These are phyloP conservation scores for Sporobolomyces roseus DNA, from an alignment of 768 basidiomycete genomes.

Conservation along the genomic window DNA sequence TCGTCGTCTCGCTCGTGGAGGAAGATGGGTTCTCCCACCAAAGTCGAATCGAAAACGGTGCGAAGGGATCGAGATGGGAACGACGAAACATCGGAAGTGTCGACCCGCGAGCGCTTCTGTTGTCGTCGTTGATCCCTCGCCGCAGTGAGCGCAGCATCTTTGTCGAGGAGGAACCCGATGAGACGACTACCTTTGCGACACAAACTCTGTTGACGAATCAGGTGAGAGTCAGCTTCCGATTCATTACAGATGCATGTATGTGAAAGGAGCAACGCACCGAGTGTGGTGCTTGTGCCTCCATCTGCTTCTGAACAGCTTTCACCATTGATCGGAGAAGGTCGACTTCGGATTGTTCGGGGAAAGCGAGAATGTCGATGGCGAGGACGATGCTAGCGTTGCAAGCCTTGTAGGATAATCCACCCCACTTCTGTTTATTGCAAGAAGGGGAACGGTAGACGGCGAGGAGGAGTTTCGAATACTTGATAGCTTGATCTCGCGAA, in stretches of 20 bases:
- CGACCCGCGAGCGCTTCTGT: conserved; percentile 10
- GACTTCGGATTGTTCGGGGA: conserved; percentile 35
- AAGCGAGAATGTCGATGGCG: conserved; percentile 32
- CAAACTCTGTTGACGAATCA: conserved; percentile 11
- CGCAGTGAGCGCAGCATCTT: conserved; percentile 15
- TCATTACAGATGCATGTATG: too few species aligned
- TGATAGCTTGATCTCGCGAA: conserved; percentile 27
- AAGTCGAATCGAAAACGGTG: background rate
- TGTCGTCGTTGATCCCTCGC: conserved; percentile 24
- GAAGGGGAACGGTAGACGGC: conserved; percentile 38
- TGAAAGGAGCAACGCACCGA: background rate
- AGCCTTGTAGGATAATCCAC: conserved; percentile 22
- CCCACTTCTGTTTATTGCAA: conserved; percentile 10
- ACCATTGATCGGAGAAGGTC: conserved; percentile 19
- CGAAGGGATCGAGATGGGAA: too few species aligned
- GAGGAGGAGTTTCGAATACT: conserved; percentile 26
- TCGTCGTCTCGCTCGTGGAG: conserved; percentile 24
- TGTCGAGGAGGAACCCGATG: conserved; percentile 31
- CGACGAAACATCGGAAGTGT: conserved; percentile 3
- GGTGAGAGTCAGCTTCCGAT: background rate
- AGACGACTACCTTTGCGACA: conserved; percentile 35
- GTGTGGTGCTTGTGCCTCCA: conserved; percentile 17
- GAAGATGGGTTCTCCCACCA: background rate
- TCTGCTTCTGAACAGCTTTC: conserved; percentile 26
- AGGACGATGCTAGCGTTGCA: conserved; percentile 27